phyloP scores from a whole-genome alignment of 2,329 filamentous ascomycete species.

The Nigrospora osmanthi region DNA sequence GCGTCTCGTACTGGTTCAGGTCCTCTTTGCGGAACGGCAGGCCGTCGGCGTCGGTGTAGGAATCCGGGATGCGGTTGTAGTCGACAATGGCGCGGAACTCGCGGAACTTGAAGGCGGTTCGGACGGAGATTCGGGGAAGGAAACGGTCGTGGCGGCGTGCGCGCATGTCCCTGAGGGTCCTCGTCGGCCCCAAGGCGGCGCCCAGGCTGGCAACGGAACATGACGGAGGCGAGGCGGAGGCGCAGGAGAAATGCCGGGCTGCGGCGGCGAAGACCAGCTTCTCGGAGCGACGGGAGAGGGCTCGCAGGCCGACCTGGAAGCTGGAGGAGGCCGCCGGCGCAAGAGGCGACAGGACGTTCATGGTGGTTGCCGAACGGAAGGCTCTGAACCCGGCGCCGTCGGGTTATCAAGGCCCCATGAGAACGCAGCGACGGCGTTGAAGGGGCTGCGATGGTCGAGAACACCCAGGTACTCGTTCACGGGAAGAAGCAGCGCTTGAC shows the following conservation, averaged over 20 bases:
- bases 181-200: conserved; percentile 6
- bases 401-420: conserved; percentile 1
- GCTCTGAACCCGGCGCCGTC: conserved; percentile 10
- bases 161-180: neutral
- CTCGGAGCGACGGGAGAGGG: conserved; percentile 14
- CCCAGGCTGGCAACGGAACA: conserved; percentile 12
- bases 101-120: conserved; percentile 19
- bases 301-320: conserved; percentile 21
- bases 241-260: conserved; percentile 11
- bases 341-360: conserved; percentile 18
- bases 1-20: conserved; percentile 38
- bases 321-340: conserved; percentile 17
- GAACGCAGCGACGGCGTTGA: too few relatives aligned
- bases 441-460: too few relatives aligned
- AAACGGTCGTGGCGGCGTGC: conserved; percentile 5
- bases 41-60: conserved; percentile 48
- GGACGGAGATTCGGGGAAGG: conserved; percentile 12
- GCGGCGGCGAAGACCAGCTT: conserved; percentile 8
- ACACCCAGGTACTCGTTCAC: too few relatives aligned
- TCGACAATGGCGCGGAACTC: conserved; percentile 32
- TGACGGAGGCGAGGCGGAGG: conserved; percentile 5
- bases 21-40: conserved; percentile 43
- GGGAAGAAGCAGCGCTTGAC: too few relatives aligned
- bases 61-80: conserved; percentile 49
- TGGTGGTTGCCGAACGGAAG: conserved; percentile 13